These are phyloP conservation scores for Austroboletus festivus DNA, from an alignment of 768 basidiomycete species.

Conservation along the genomic window DNA sequence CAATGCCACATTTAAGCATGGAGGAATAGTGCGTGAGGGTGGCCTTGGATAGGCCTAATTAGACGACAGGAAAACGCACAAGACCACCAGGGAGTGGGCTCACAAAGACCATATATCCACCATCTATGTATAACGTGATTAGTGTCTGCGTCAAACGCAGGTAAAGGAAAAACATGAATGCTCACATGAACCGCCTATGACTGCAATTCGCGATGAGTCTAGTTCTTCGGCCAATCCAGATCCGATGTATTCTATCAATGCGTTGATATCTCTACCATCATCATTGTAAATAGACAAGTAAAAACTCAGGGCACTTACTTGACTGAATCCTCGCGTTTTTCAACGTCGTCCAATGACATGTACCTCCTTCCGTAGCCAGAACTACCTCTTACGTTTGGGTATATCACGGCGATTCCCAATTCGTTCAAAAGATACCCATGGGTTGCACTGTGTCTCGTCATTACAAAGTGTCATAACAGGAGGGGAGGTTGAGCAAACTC, in stretches of 20 bases:
- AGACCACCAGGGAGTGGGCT: slow-evolving; percentile 6
- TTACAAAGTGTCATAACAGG: slow-evolving; percentile 1
- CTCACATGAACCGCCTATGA: slow-evolving; percentile 41
- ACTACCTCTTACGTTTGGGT: slow-evolving; percentile 44
- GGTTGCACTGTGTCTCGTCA: slow-evolving; percentile 21
- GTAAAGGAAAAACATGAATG: slow-evolving; percentile 2
- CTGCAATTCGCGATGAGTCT: slow-evolving; percentile 37
- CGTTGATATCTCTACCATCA: slow-evolving; percentile 35
- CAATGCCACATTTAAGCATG: slow-evolving; percentile 39
- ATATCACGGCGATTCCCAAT: slow-evolving; percentile 38
- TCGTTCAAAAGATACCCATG: slow-evolving; percentile 44
- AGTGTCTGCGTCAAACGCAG: not conserved
- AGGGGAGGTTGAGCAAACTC: slow-evolving; percentile 5
- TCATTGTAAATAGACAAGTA: not conserved
- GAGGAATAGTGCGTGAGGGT: slow-evolving; percentile 40
- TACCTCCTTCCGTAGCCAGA: slow-evolving; percentile 40
- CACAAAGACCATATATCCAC: slow-evolving; percentile 42
- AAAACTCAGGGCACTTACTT: slow-evolving; percentile 26
- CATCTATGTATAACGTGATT: slow-evolving; percentile 14
- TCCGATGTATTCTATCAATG: slow-evolving; percentile 36
- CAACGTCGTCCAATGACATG: slow-evolving; percentile 38
- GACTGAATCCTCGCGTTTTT: slow-evolving; percentile 43
- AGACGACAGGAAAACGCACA: not conserved
- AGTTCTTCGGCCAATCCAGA: slow-evolving; percentile 32
- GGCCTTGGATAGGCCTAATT: slow-evolving; percentile 28